phyloP scores from a whole-genome alignment of 2,329 filamentous ascomycete species.

The Hortaea werneckii region DNA sequence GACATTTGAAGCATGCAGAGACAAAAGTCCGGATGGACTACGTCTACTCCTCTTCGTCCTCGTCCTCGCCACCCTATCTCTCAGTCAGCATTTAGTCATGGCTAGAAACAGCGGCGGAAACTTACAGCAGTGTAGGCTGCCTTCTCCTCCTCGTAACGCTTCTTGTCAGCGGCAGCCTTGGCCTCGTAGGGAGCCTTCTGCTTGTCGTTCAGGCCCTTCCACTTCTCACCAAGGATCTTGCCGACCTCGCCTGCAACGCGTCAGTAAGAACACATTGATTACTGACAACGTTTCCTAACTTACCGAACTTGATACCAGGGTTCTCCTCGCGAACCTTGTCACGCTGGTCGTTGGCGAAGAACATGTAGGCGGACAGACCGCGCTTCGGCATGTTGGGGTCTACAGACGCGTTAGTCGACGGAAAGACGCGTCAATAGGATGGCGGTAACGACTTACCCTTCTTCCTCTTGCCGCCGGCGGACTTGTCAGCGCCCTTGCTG shows the following conservation, averaged over 20 bases:
- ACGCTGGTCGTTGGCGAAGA: constrained; percentile 99
- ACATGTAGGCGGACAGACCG: constrained; percentile 99
- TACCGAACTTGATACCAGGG: constrained; percentile 92
- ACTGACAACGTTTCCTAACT: constrained; percentile 20
- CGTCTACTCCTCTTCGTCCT: constrained; percentile 28
- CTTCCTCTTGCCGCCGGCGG: constrained; percentile 55
- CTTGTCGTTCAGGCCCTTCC: constrained; percentile 93
- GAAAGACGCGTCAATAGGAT: constrained; percentile 1
- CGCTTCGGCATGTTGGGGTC: constrained; percentile 98
- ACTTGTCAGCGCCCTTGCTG: constrained; percentile 33
- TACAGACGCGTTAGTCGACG: constrained; percentile 29
- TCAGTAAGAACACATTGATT: background rate
- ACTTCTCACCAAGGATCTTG: constrained; percentile 95
- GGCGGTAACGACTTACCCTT: constrained; percentile 45
- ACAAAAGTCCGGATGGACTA: background rate
- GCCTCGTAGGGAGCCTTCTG: constrained; percentile 90
- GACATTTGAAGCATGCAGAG: background rate
- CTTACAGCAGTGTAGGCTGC: constrained; percentile 73
- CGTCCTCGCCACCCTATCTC: constrained; percentile 25
- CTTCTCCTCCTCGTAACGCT: constrained; percentile 98
- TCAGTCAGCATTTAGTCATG: constrained; percentile 8
- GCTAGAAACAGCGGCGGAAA: constrained; percentile 8
- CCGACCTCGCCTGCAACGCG: constrained; percentile 68
- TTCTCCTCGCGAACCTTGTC: constrained; percentile 98
- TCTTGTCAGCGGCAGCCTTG: constrained; percentile 96